Conservation (phyloP, 2,329 filamentous ascomycete species). For the Uncinocarpus reesii region DNA sequence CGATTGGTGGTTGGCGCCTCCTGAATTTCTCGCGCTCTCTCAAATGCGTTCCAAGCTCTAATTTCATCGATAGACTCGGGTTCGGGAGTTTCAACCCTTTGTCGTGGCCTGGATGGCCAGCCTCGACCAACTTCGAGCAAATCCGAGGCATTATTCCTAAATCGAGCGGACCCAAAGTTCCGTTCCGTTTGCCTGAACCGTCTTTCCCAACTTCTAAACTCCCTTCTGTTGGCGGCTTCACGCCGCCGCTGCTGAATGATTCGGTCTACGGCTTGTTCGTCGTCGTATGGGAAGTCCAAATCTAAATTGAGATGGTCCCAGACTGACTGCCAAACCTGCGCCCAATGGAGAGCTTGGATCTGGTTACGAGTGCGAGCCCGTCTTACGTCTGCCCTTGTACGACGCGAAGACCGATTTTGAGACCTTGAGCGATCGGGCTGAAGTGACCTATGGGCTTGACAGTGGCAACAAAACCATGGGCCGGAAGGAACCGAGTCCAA, state of each 20-base stretch:
- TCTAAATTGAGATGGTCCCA: slow-evolving; percentile 70
- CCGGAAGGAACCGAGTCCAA: slow-evolving; percentile 65
- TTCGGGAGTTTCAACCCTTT: slow-evolving; percentile 40
- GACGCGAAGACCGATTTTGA: slow-evolving; percentile 39
- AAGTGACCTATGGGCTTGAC: slow-evolving; percentile 44
- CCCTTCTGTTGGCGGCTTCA: slow-evolving; percentile 44
- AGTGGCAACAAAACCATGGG: slow-evolving; percentile 86
- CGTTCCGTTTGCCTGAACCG: slow-evolving; percentile 71
- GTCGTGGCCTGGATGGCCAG: slow-evolving; percentile 34
- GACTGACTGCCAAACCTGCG: slow-evolving; percentile 79
- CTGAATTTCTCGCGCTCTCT: slow-evolving; percentile 65
- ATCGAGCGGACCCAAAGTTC: slow-evolving; percentile 63
- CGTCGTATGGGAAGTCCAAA: slow-evolving; percentile 74
- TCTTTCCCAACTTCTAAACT: slow-evolving; percentile 66
- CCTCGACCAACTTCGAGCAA: slow-evolving; percentile 44
- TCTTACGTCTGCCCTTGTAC: slow-evolving; percentile 39
- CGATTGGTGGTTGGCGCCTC: slow-evolving; percentile 35
- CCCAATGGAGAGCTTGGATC: slow-evolving; percentile 49
- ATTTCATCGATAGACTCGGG: slow-evolving; percentile 70
- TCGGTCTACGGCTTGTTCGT: slow-evolving; percentile 54
- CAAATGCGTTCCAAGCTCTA: slow-evolving; percentile 80
- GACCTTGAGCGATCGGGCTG: slow-evolving; percentile 23
- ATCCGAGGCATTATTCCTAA: slow-evolving; percentile 57
- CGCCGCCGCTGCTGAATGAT: slow-evolving; percentile 43
- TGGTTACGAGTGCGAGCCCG: slow-evolving; percentile 33